phyloP scores from a whole-genome alignment of 2,329 filamentous ascomycete genomes.

The Fusarium sp. region DNA sequence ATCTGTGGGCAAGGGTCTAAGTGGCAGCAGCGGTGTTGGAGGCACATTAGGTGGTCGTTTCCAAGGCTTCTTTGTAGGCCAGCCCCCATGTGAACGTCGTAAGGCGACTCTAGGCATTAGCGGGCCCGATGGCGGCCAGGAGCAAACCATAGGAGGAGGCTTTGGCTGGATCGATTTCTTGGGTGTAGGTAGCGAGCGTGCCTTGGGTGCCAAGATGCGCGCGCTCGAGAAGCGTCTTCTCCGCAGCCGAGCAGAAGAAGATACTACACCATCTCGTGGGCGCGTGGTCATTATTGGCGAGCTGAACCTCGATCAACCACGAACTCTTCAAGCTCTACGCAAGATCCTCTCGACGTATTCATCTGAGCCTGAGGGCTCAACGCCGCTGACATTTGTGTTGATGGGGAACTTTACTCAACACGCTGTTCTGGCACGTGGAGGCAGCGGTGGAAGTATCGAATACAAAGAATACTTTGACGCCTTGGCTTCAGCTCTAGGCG shows the following conservation, averaged over 20 bases:
- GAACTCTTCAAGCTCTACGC: conserved; percentile 81
- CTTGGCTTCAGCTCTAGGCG: conserved; percentile 82
- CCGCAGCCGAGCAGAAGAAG: conserved; percentile 50
- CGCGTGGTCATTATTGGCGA: conserved; percentile 84
- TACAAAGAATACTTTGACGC: conserved; percentile 97
- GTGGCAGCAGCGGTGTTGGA: conserved; percentile 83
- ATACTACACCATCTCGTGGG: conserved; percentile 54
- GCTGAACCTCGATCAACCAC: conserved; percentile 85
- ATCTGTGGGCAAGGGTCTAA: conserved; percentile 74
- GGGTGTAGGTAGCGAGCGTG: conserved; percentile 88
- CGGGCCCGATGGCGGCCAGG: conserved; percentile 65
- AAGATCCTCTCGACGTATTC: conserved; percentile 83
- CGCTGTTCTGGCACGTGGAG: conserved; percentile 73
- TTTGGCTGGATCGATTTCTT: conserved; percentile 99
- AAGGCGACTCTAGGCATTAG: conserved; percentile 80
- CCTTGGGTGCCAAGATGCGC: conserved; percentile 84
- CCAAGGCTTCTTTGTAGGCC: conserved; percentile 88
- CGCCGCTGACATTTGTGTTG: conserved; percentile 83
- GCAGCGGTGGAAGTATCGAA: conserved; percentile 85
- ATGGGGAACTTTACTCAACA: conserved; percentile 84
- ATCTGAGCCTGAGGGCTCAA: conserved; percentile 68
- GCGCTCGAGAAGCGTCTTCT: conserved; percentile 78
- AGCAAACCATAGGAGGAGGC: conserved; percentile 76
- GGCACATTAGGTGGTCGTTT: conserved; percentile 94
- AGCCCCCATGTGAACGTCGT: conserved; percentile 89